These are phyloP conservation scores for Chalciporus sphaerocephalus DNA, from an alignment of 768 basidiomycete species.

Conservation along the genomic window DNA sequence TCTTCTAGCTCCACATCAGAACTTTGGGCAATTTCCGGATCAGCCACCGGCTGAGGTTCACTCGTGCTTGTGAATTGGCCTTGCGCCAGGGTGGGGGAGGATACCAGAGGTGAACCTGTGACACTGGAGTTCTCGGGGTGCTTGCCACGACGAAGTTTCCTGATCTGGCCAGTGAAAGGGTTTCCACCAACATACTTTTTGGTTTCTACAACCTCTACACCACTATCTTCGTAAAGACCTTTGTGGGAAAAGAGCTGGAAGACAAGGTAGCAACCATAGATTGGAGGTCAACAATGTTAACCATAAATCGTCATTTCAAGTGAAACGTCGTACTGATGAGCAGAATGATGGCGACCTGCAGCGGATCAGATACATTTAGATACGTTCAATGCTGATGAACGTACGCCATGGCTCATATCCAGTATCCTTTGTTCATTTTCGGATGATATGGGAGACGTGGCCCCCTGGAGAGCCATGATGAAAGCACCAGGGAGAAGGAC, in stretches of 20 bases:
- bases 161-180: conserved; percentile 25
- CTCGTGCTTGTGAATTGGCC: not conserved
- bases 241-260: conserved; percentile 82
- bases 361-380: conserved; percentile 6
- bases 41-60: not conserved
- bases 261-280: conserved; percentile 68
- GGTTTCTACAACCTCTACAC: conserved; percentile 36
- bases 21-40: conserved; percentile 10
- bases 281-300: conserved; percentile 33
- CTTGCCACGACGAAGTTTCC: conserved; percentile 17
- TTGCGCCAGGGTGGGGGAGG: conserved; percentile 7
- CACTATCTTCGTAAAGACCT: conserved; percentile 54
- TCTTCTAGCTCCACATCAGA: conserved; percentile 9
- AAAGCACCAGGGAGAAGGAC: conserved; percentile 77
- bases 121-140: conserved; percentile 1
- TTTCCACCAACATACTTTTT: conserved; percentile 40
- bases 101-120: conserved; percentile 2
- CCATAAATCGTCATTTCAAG: not conserved
- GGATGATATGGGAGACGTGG: conserved; percentile 25
- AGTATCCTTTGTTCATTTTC: conserved; percentile 37
- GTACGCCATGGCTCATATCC: conserved; percentile 72
- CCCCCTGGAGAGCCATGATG: conserved; percentile 49
- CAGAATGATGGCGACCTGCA: conserved; percentile 68
- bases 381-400: conserved; percentile 15
- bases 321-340: conserved; percentile 56